Base-by-base conservation (phyloP, 1,284 basidiomycete genomes). In the Clitocybe nebularis region DNA sequence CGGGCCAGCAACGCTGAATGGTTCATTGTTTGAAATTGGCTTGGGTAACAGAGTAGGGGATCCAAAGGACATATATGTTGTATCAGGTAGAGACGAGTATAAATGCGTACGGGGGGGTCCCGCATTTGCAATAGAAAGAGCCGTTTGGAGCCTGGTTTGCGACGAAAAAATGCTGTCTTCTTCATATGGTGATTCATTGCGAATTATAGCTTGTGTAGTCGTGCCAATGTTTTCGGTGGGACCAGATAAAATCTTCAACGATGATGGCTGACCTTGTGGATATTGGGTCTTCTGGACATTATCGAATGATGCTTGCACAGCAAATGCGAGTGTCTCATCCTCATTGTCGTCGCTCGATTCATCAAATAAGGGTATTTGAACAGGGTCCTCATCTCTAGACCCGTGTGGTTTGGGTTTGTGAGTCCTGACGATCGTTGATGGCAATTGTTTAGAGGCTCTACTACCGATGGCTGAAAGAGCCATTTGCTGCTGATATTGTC, bases 381-480 rank as follows among this genome's bases (percentile, higher is more conserved):
- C 50, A 43, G 26, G 62, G 3, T 5, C 9, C 29, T 32, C 29
- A 11, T 32, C n/a, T 5, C 10, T 16, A 3, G 29, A 16, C 10
- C 11, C 29, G 3, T 5, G 29, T 14, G 29, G 5, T 3, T 63
- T 19, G 53, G 46, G 28, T 60, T 67, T 44, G 51, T 54, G 43
- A 56, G 57, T n/a, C 58, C 49, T 44, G 54, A 67, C 7, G 59
- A 61, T 14, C 54, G 58, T 19, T n/a, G 64, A 58, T 5, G 59
- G 54, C 7, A 63, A 51, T 33, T 67, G 67, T 49, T 70, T 76
- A 3, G 72, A 71, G 0, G 72, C 72, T 13, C 87, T 74, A 22
- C 64, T 67, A 4, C 73, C 72, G 24, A 89, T 75, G 1, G 81
- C 84, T 19, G 78, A 66, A 11, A 92, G 64, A 1, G 85, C 81